Evolutionary conservation across 192 early-diverging fungal genomes (phyloP), one percentile per base, ranked within the genome.

Genomic region (Jimgerdemannia flammicorona): DNA sequence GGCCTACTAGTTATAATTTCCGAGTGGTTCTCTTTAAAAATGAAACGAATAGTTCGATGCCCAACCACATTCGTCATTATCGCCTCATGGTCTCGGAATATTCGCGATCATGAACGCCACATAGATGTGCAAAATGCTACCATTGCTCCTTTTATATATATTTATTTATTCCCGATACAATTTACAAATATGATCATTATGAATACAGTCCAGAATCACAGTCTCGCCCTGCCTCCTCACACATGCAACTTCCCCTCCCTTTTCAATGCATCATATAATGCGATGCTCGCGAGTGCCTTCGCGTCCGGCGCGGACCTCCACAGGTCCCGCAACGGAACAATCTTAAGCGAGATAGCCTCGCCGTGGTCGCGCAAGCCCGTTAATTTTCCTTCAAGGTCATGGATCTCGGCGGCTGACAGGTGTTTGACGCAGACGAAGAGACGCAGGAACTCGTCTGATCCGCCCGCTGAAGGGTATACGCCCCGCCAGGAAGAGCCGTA

Each of bases 391-490:
- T 87, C 84, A 17, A 97, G 73, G 3, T 71, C 67, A 3, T 81
- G 75, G 4, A 97, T 83, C 39, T 95, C 85, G 3, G 79, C 54
- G 7, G 44, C 42, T 2, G 81, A 64, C 72, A 94, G 71, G 11
- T 41, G 49, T 77, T 95, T 94, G 20, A 87, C 77, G 70, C 91
- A 90, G 20, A 91, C 80, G 82, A 89, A 94, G 3, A 97, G 77
- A 42, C 89, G 80, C 44, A 97, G 69, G 74, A 85, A 88, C 85
- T 97, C 95, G 67, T 82, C 81, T 71, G 74, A 93, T 42, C 92
- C 95, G 40, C 95, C 95, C 2, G 91, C 84, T 39, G 90, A 92
- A 10, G 93, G 92, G 69, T 92, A 93, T 19, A 91, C 77, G 2
- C 91, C 90, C 49, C 67, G 74, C 79, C 78, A 84, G 4, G 77